Conservation (phyloP, 2,329 filamentous ascomycete species). For the Aspergillus hortae region DNA sequence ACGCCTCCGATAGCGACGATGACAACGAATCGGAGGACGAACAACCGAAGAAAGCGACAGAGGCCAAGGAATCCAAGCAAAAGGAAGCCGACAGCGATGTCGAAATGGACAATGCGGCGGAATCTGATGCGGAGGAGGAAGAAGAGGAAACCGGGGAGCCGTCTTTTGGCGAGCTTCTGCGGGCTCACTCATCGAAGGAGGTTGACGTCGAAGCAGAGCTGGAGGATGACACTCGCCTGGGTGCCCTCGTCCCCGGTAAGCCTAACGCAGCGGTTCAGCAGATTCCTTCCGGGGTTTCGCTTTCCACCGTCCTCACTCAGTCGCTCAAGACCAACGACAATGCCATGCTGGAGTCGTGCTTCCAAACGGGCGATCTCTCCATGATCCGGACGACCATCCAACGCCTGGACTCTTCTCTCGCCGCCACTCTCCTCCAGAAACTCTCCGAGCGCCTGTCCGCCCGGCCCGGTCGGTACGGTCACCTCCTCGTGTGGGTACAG, state of each 20-base stretch:
- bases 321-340: slow-evolving; percentile 89
- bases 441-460: slow-evolving; percentile 83
- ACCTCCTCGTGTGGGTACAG: slow-evolving; percentile 91
- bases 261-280: slow-evolving; percentile 49
- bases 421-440: slow-evolving; percentile 73
- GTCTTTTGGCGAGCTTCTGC: slow-evolving; percentile 83
- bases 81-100: slow-evolving; percentile 19
- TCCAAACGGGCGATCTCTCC: slow-evolving; percentile 71
- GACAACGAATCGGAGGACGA: slow-evolving; percentile 20
- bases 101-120: slow-evolving; percentile 31
- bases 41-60: slow-evolving; percentile 16
- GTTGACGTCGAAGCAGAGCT: slow-evolving; percentile 66
- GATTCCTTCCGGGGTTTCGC: slow-evolving; percentile 69
- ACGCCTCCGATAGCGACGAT: slow-evolving; percentile 26
- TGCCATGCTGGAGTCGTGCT: slow-evolving; percentile 84
- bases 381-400: slow-evolving; percentile 88
- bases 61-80: slow-evolving; percentile 15
- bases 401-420: slow-evolving; percentile 79
- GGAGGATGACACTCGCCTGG: slow-evolving; percentile 42
- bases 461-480: slow-evolving; percentile 82
- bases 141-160: slow-evolving; percentile 52
- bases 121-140: slow-evolving; percentile 33
- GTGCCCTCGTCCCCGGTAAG: slow-evolving; percentile 45
- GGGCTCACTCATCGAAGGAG: slow-evolving; percentile 63
- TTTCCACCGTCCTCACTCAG: slow-evolving; percentile 89